These are phyloP conservation scores for Diaporthe amygdali DNA, from an alignment of 2,329 filamentous ascomycete genomes.

Conservation along the genomic window DNA sequence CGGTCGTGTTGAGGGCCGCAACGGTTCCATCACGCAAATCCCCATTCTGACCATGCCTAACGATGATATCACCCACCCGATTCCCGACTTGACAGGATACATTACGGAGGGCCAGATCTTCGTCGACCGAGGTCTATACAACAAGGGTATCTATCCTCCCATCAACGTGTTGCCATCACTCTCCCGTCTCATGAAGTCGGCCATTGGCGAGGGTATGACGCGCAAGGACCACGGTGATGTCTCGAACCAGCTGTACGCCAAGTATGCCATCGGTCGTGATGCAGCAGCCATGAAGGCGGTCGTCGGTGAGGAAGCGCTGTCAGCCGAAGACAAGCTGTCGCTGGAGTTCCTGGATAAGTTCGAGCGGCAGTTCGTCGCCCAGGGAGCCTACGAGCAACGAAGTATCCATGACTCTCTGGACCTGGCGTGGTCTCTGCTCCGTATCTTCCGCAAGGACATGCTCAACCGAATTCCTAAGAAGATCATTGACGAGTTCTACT, in stretches of 20 bases:
- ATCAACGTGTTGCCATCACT: conserved; percentile 98
- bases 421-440: conserved; percentile 92
- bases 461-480: conserved; percentile 93
- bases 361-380: conserved; percentile 90
- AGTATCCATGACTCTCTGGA: conserved; percentile 94
- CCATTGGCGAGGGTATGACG: conserved; percentile 96
- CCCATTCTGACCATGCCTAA: conserved; percentile 99
- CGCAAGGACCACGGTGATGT: conserved; percentile 97
- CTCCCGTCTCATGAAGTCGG: conserved; percentile 99
- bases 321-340: conserved; percentile 94
- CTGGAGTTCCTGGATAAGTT: conserved; percentile 99
- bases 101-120: conserved; percentile 99
- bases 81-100: conserved; percentile 97
- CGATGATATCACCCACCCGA: conserved; percentile 99
- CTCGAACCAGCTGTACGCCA: conserved; percentile 98
- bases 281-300: conserved; percentile 99
- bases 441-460: conserved; percentile 97
- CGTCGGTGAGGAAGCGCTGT: conserved; percentile 96
- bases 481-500: conserved; percentile 83
- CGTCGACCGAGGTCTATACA: conserved; percentile 89
- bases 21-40: conserved; percentile 98
- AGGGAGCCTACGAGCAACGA: conserved; percentile 90
- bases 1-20: conserved; percentile 94
- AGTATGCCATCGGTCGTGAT: conserved; percentile 98
- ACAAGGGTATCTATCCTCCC: conserved; percentile 97